Evolutionary conservation across 495 filamentous ascomycete species (phyloP).

Genomic region (Penicillium riverlandense): DNA sequence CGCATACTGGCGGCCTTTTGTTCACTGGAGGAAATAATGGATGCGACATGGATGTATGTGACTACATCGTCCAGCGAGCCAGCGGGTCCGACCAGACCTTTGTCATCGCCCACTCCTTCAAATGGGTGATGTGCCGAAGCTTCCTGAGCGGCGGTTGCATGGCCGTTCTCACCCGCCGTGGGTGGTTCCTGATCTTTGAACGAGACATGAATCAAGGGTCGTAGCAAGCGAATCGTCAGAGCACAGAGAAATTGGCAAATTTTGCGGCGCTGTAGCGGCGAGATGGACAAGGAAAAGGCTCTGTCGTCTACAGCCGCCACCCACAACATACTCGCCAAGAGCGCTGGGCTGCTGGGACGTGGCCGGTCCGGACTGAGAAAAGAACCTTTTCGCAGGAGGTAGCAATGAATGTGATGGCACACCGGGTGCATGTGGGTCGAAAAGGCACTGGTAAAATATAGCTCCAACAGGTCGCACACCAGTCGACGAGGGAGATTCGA

Average conservation of each 20-base stretch:
- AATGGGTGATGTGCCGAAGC: conserved; percentile 35
- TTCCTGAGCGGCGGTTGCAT: conserved; percentile 20
- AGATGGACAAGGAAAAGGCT: conserved; percentile 75
- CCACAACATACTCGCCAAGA: conserved; percentile 93
- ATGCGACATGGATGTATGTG: conserved; percentile 43
- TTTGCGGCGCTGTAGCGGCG: conserved; percentile 76
- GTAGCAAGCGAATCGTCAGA: conserved; percentile 76
- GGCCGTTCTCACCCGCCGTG: conserved; percentile 18
- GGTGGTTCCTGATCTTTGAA: conserved; percentile 31
- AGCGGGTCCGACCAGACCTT: conserved; percentile 67
- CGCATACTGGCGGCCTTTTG: conserved; percentile 90
- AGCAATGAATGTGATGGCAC: conserved; percentile 87
- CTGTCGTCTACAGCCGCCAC: conserved; percentile 89
- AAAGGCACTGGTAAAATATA: conserved; percentile 83
- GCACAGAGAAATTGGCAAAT: conserved; percentile 88
- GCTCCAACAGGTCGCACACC: conserved; percentile 77
- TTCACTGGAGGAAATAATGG: conserved; percentile 87
- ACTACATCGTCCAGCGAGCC: conserved; percentile 66
- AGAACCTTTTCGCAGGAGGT: conserved; percentile 82
- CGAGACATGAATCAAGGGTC: conserved; percentile 71
- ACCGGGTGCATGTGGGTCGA: conserved; percentile 80
- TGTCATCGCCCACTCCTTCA: conserved; percentile 66
- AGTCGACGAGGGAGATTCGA: conserved; percentile 66
- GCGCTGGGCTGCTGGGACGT: conserved; percentile 74
- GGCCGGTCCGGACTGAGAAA: conserved; percentile 76